Evolutionary conservation across 2,329 filamentous ascomycete genomes (phyloP), one percentile per base, ranked within the genome.

Genomic region (Diaporthe ilicicola): DNA sequence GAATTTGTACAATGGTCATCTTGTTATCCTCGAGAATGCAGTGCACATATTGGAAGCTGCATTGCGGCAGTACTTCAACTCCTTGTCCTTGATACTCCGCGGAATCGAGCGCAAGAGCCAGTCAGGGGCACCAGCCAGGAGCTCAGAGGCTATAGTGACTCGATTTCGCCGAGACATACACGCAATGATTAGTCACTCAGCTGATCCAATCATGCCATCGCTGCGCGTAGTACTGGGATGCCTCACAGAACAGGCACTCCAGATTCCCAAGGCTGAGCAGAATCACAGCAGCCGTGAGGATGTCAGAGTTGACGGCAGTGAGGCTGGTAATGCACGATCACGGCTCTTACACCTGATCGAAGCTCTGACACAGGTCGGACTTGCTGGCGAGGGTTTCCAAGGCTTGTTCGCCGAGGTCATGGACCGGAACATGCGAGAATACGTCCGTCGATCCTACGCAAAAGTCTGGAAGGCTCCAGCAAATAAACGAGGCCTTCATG

Each of bases 371-470:
- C 85, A 87, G 56, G 89, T 94, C 27, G 93, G 92, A 0, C 82
- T 94, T 22, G 90, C 90, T 1, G 91, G 91, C 32, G 90, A 93
- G 76, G 85, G 83, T 61, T 92, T 93, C 65, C 91, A 94, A 76
- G 87, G 92, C 37, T 84, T 92, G 44, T 91, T 94, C 76, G 93
- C 92, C 19, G 90, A 92, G 78, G 86, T 92, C 32, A 91, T 94
- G 85, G 87, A 94, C 77, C 82, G 82, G 44, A 84, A 91, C 71
- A 90, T 94, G 84, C 85, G 86, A 53, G 83, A 87, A 15, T 92
- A 91, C 75, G 87, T 94, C 50, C 82, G 83, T 48, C 84, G 85
- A 61, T 88, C 87, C 8, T 94, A 90, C 76, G 84, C 89, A 70
- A 88, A 91, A 2, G 85, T 90, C 59, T 94, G 92, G 89, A 77